Percentiles rank a stretch among this genome's conserved stretches.
Evolutionary conservation across 2,329 filamentous ascomycete species (phyloP).

Genomic region (Trichocomaceae sp.): DNA sequence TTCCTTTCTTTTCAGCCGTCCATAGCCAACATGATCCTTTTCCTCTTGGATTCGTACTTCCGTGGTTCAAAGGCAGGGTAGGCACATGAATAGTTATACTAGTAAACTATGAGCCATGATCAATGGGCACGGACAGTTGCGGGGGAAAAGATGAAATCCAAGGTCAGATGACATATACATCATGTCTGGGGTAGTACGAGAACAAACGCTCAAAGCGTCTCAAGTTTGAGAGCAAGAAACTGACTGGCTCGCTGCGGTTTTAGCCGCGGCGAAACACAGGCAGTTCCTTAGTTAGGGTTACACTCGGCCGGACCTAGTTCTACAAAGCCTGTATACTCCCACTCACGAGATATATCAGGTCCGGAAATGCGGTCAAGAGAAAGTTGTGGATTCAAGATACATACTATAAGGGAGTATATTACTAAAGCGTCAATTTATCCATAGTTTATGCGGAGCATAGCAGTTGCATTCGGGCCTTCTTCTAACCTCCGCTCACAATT

Average conservation of each 20-base stretch:
- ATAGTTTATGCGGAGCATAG: not conserved
- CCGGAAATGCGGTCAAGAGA: not conserved
- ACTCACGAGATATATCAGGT: not conserved
- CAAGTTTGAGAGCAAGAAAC: not conserved
- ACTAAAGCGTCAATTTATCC: not conserved
- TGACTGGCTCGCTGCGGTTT: not conserved
- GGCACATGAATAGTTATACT: not conserved
- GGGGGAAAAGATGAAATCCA: not conserved
- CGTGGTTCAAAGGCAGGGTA: not conserved
- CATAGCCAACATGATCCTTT: not conserved
- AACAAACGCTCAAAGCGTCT: not conserved
- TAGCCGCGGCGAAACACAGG: not conserved
- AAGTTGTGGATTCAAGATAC: not conserved
- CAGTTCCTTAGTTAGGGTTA: not conserved
- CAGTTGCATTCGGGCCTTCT: not conserved
- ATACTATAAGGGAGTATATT: not conserved
- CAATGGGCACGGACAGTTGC: not conserved
- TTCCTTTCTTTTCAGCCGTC: not conserved
- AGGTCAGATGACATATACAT: not conserved
- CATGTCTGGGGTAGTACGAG: not conserved
- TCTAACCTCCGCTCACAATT: not conserved
- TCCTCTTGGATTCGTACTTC: not conserved
- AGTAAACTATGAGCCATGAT: not conserved
- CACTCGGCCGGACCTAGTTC: not conserved
- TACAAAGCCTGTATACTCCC: not conserved